These are phyloP conservation scores for Phoenix roebelenii DNA, from an alignment of 176 grass and related monocot genomes.

Conservation along the genomic window DNA sequence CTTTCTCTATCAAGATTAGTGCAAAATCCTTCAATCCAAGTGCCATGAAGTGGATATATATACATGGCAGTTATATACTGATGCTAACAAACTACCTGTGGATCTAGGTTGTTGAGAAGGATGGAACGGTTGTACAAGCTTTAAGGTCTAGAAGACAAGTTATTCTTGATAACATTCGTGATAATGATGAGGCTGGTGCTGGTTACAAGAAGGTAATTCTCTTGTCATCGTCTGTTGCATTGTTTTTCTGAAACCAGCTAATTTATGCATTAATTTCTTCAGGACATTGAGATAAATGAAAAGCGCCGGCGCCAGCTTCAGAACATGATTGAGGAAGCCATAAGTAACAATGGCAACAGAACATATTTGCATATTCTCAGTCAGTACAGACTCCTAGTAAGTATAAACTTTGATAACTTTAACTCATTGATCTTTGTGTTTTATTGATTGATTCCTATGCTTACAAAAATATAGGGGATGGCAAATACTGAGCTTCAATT, in stretches of 20 bases:
- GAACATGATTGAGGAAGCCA: constrained; percentile 92
- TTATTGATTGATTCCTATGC: neutral
- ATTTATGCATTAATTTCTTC: constrained; percentile 5
- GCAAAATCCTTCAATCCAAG: too few relatives aligned
- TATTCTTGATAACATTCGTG: constrained; percentile 95
- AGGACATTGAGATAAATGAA: constrained; percentile 96
- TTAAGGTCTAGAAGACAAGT: constrained; percentile 90
- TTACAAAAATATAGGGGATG: constrained; percentile 44
- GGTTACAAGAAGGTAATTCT: constrained; percentile 75
- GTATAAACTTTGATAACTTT: constrained; percentile 22
- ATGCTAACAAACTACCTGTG: too few relatives aligned
- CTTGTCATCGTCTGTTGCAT: constrained; percentile 11
- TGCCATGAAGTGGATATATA: too few relatives aligned
- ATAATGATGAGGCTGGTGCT: constrained; percentile 97
- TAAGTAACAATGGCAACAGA: constrained; percentile 85
- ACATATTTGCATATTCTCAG: constrained; percentile 96
- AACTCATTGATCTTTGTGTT: neutral
- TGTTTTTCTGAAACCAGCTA: constrained; percentile 1
- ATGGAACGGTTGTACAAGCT: constrained; percentile 45
- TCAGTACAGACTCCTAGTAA: constrained; percentile 97
- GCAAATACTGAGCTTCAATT: constrained; percentile 88
- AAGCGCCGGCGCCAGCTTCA: constrained; percentile 61
- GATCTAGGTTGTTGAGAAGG: constrained; percentile 45
- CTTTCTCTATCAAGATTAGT: too few relatives aligned
- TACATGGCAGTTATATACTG: too few relatives aligned